Percentiles rank a stretch among this genome's conserved stretches.
These are phyloP conservation scores for Rhododendron ferrugineum DNA, from an alignment of 148 eudicot genomes.

Conservation along the genomic window DNA sequence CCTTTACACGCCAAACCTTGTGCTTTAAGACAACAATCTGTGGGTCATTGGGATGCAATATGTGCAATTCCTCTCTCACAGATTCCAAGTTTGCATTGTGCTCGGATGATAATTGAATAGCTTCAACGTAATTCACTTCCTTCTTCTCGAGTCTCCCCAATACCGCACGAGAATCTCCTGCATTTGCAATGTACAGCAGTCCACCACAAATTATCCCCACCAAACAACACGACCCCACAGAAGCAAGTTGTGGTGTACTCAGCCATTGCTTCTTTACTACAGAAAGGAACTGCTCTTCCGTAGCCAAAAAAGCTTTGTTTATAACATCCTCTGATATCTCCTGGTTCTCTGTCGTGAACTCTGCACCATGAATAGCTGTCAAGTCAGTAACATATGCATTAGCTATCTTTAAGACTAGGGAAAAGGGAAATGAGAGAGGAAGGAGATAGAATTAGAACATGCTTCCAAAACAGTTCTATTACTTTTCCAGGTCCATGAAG, in stretches of 20 bases:
- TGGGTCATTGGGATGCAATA: slow-evolving; percentile 65
- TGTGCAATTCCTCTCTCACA: slow-evolving; percentile 64
- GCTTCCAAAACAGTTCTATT: neutral
- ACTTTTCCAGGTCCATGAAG: slow-evolving; percentile 3
- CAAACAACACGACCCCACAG: slow-evolving; percentile 79
- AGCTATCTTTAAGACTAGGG: slow-evolving; percentile 8
- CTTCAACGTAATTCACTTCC: slow-evolving; percentile 34
- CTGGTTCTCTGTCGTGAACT: slow-evolving; percentile 46
- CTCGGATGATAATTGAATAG: slow-evolving; percentile 68
- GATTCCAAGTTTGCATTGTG: slow-evolving; percentile 66
- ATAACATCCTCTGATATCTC: slow-evolving; percentile 66
- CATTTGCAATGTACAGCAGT: slow-evolving; percentile 64
- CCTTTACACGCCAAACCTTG: slow-evolving; percentile 91
- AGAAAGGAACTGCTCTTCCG: slow-evolving; percentile 70
- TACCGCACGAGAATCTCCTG: slow-evolving; percentile 79
- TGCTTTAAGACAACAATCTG: slow-evolving; percentile 69
- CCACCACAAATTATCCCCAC: slow-evolving; percentile 69
- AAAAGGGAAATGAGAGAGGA: neutral
- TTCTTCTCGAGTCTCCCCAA: slow-evolving; percentile 51
- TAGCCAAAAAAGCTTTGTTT: slow-evolving; percentile 57
- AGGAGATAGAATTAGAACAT: neutral
- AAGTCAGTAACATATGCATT: slow-evolving; percentile 34
- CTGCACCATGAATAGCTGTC: slow-evolving; percentile 57
- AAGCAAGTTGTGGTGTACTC: slow-evolving; percentile 65
- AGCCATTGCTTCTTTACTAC: slow-evolving; percentile 55